Evolutionary conservation across 2,329 filamentous ascomycete genomes (phyloP).

Genomic region (Elsinoe ampelina): DNA sequence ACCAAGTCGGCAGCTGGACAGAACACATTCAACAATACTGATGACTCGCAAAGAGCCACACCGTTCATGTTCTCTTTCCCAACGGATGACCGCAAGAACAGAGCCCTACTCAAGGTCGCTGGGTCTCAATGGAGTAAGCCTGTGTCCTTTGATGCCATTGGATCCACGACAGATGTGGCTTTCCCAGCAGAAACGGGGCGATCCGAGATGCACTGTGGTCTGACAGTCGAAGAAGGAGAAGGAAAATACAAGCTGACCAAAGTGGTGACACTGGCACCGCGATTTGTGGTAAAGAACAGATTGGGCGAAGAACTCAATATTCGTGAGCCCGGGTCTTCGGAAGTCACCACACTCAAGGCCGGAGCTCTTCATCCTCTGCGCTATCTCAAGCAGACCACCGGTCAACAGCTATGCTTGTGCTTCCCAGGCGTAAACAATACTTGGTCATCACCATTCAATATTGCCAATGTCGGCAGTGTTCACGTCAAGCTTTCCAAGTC

Average conservation of each 20-base stretch:
- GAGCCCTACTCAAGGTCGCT: slow-evolving; percentile 76
- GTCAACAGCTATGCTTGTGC: slow-evolving; percentile 86
- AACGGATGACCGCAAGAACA: slow-evolving; percentile 81
- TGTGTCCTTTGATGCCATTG: slow-evolving; percentile 95
- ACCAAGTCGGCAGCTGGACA: slow-evolving; percentile 78
- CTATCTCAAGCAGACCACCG: slow-evolving; percentile 71
- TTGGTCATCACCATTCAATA: slow-evolving; percentile 97
- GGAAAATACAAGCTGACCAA: slow-evolving; percentile 98
- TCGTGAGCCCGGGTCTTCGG: slow-evolving; percentile 83
- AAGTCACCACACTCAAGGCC: slow-evolving; percentile 65
- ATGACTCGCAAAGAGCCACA: slow-evolving; percentile 60
- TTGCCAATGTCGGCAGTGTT: slow-evolving; percentile 83
- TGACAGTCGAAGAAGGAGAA: slow-evolving; percentile 80
- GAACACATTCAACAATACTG: slow-evolving; percentile 48
- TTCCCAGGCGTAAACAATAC: slow-evolving; percentile 92
- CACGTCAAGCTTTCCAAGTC: slow-evolving; percentile 90
- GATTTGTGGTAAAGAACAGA: slow-evolving; percentile 91
- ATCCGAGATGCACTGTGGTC: slow-evolving; percentile 81
- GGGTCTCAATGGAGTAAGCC: slow-evolving; percentile 95
- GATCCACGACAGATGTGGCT: slow-evolving; percentile 80
- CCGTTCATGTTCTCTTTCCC: slow-evolving; percentile 96
- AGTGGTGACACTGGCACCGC: slow-evolving; percentile 82
- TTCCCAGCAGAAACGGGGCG: slow-evolving; percentile 61
- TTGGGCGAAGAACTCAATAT: slow-evolving; percentile 80
- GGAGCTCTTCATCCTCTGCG: slow-evolving; percentile 79